Base-by-base conservation (phyloP, 331 rosid species). In the Stylosanthes scabra region DNA sequence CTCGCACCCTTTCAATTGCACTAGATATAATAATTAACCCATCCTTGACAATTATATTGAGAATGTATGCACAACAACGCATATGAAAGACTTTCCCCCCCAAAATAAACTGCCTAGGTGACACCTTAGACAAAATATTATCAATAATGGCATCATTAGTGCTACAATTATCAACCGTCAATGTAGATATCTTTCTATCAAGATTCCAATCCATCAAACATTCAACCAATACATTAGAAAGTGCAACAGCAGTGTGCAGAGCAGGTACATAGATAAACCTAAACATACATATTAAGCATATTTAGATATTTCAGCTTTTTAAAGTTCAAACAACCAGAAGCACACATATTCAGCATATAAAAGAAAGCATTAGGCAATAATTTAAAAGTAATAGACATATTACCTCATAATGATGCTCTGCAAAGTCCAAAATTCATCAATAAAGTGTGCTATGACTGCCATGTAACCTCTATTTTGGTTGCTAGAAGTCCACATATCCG, bases 261-360 rank as follows among this genome's bases (percentile, higher is more conserved):
- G 25, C 9, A n/a, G 9, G 68, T 50, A 63, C 49, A 63, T 63
- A 63, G 40, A 42, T 20, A 5, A 63, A 63, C 50, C 68, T 63
- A 13, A 14, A 13, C n/a, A 9, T 3, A 16, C 2, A 13, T 9
- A 25, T 20, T 2, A 56, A 56, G n/a, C 28, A 56, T 1, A 56
- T n/a, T n/a, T n/a, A n/a, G n/a, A n/a, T n/a, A n/a, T n/a, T n/a
- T n/a, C n/a, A n/a, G n/a, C n/a, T n/a, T n/a, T n/a, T n/a, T n/a
- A n/a, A n/a, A n/a, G n/a, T n/a, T n/a, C n/a, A n/a, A n/a, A n/a
- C n/a, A n/a, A n/a, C n/a, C n/a, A n/a, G n/a, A 20, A 56, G 27
- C n/a, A n/a, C 28, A 37, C 6, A 37, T 37, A 37, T 29, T 57
- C 11, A 59, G 6, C 8, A n/a, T n/a, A n/a, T 8, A 25, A 58